These are phyloP conservation scores for Sideroxylon spinosum DNA, from an alignment of 179 eudicot species.

Conservation along the genomic window DNA sequence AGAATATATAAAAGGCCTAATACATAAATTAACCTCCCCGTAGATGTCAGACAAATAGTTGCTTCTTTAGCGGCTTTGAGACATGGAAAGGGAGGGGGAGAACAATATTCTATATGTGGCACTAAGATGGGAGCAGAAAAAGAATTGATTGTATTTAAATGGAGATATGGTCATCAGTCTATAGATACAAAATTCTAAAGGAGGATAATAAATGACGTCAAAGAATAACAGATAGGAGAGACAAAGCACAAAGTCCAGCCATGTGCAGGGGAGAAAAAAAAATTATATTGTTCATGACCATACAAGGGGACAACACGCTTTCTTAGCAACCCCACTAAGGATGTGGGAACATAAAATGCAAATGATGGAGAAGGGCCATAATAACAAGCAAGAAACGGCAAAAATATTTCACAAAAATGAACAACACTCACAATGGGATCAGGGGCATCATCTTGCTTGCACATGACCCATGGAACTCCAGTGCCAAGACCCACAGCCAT, in stretches of 20 bases:
- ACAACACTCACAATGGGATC: slow-evolving; percentile 33
- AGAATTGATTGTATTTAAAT: not conserved
- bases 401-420: not conserved
- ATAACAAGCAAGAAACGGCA: slow-evolving; percentile 1
- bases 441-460: slow-evolving; percentile 45
- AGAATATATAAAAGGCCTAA: not conserved
- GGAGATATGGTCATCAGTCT: not conserved
- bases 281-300: not conserved
- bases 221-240: not conserved
- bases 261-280: slow-evolving; percentile 32
- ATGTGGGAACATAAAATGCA: slow-evolving; percentile 11
- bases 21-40: not conserved
- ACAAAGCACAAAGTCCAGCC: slow-evolving; percentile 20
- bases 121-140: not conserved
- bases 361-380: slow-evolving; percentile 11
- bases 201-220: not conserved
- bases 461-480: slow-evolving; percentile 79
- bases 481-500: slow-evolving; percentile 74
- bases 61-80: not conserved
- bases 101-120: not conserved
- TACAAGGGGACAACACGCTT: slow-evolving; percentile 14
- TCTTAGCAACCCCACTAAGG: slow-evolving; percentile 20
- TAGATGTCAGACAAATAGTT: not conserved
- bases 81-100: slow-evolving; percentile 4
- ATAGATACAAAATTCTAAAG: not conserved